These are phyloP conservation scores for Harringtonia lauricola DNA, from an alignment of 2,329 filamentous ascomycete species.

Conservation along the genomic window DNA sequence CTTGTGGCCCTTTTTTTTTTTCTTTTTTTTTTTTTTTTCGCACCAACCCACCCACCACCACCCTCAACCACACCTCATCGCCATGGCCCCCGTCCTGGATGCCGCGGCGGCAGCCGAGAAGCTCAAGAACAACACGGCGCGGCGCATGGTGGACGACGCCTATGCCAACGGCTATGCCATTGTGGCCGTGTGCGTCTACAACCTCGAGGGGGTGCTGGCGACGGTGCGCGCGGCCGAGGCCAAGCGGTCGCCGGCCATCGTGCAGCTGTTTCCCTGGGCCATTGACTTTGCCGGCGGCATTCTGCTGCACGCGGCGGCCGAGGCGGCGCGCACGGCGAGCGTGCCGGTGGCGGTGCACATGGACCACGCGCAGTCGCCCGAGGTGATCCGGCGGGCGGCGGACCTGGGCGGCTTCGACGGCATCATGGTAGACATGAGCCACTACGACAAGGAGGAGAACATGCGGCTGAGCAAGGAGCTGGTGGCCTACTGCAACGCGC, in stretches of 20 bases:
- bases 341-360: conserved; percentile 54
- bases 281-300: conserved; percentile 48
- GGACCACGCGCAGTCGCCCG: conserved; percentile 53
- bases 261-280: conserved; percentile 64
- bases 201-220: conserved; percentile 59
- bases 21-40: too few species aligned
- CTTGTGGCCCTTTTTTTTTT: background rate
- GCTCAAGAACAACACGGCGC: conserved; percentile 3
- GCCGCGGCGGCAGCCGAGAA: background rate
- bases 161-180: conserved; percentile 3
- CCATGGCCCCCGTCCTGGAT: background rate
- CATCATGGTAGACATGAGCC: conserved; percentile 71
- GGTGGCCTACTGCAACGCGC: conserved; percentile 48
- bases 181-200: conserved; percentile 38
- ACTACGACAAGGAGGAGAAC: conserved; percentile 62
- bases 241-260: conserved; percentile 53
- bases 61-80: background rate
- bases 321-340: conserved; percentile 38
- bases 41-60: background rate
- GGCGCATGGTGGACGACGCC: conserved; percentile 5
- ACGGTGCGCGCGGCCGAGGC: conserved; percentile 56
- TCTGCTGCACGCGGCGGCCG: conserved; percentile 40
- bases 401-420: conserved; percentile 50
- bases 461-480: conserved; percentile 49
- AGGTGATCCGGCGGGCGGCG: conserved; percentile 43